Conservation (phyloP, 768 basidiomycete genomes). For the Tulasnella sp. region DNA sequence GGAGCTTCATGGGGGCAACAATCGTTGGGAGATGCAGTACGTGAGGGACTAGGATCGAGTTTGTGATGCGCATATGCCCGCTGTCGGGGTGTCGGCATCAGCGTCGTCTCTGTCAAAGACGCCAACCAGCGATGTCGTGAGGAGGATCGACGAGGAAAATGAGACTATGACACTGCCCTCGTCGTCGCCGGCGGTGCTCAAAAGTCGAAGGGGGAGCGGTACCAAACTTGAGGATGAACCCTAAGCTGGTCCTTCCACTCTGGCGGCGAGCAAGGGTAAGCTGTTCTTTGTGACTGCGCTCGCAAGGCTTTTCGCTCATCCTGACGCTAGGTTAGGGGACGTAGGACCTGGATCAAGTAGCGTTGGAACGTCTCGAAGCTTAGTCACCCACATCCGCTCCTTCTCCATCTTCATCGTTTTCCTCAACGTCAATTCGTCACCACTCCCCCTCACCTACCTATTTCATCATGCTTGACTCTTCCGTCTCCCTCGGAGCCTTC, state of each 20-base stretch:
- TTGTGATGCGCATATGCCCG: too few species aligned
- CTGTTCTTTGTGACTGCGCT: background rate
- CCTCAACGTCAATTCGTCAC: background rate
- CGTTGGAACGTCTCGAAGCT: background rate
- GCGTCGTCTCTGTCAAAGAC: background rate
- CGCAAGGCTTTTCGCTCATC: background rate
- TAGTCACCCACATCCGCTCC: background rate
- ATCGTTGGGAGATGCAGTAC: background rate
- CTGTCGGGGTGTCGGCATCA: background rate
- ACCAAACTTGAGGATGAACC: background rate
- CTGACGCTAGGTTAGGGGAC: background rate
- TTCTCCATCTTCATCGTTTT: background rate
- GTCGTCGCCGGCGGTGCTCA: background rate
- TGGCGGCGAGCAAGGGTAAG: background rate
- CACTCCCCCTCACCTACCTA: background rate
- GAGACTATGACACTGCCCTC: background rate
- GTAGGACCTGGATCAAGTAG: background rate
- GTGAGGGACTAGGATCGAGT: background rate
- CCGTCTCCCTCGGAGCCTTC: background rate
- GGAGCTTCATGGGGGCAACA: background rate
- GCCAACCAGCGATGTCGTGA: background rate
- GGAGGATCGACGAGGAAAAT: background rate
- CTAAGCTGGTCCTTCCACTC: background rate
- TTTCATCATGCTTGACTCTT: background rate
- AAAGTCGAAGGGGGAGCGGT: background rate